Conservation (phyloP, 441 rosid genomes). For the Erodium texanum region DNA sequence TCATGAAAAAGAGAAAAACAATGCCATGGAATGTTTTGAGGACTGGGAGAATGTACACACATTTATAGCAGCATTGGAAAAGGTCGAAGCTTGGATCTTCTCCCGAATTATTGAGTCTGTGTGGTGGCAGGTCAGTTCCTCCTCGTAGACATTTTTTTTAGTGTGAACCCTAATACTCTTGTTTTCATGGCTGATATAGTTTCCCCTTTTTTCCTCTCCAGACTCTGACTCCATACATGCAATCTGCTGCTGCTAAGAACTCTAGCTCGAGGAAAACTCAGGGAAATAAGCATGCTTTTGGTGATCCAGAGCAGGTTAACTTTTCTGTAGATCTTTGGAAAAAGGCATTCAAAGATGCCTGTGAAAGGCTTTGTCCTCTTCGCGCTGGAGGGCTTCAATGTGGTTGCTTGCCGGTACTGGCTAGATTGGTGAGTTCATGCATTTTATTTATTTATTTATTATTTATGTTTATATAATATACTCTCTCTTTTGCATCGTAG, state of each 20-base stretch:
- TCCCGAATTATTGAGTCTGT: slow-evolving; percentile 80
- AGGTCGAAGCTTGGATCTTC: slow-evolving; percentile 91
- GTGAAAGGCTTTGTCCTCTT: slow-evolving; percentile 93
- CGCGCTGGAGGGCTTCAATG: slow-evolving; percentile 91
- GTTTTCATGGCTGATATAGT: slow-evolving; percentile 8
- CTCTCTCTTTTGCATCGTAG: neutral
- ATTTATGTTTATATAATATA: neutral
- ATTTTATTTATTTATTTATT: neutral
- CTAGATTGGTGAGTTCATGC: slow-evolving; percentile 57
- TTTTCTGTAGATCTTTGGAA: slow-evolving; percentile 87
- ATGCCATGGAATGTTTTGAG: slow-evolving; percentile 21
- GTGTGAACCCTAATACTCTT: neutral
- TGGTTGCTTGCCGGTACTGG: slow-evolving; percentile 67
- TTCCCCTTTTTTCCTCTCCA: slow-evolving; percentile 30
- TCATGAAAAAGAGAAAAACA: slow-evolving; percentile 23
- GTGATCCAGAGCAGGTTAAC: slow-evolving; percentile 55
- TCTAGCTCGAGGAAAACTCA: slow-evolving; percentile 40
- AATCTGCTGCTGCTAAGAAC: slow-evolving; percentile 44
- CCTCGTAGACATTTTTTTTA: neutral
- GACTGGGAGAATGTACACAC: slow-evolving; percentile 55
- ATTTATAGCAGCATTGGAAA: slow-evolving; percentile 60
- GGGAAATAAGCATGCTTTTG: slow-evolving; percentile 33
- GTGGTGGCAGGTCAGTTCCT: slow-evolving; percentile 87
- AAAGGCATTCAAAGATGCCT: slow-evolving; percentile 87
- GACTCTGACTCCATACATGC: slow-evolving; percentile 96